These are phyloP conservation scores for Benincasa hispida DNA, from an alignment of 306 rosid species.

Conservation along the genomic window DNA sequence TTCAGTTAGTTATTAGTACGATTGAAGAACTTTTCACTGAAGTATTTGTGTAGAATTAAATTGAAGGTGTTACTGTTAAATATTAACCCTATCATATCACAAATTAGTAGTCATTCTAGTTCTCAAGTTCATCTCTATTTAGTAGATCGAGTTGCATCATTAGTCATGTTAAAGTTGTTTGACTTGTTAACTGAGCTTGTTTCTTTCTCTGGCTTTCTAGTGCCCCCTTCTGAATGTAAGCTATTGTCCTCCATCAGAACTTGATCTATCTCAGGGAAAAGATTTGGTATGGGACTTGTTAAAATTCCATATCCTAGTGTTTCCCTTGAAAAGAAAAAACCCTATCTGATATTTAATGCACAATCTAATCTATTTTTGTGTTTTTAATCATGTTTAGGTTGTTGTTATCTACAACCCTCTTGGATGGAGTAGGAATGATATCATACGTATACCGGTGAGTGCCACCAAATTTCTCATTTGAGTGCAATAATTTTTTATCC, in stretches of 20 bases:
- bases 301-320: background rate
- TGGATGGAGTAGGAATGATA: constrained; percentile 42
- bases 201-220: constrained; percentile 16
- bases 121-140: background rate
- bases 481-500: background rate
- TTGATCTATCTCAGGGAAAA: constrained; percentile 35
- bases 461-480: constrained; percentile 3
- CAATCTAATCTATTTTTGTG: constrained; percentile 3
- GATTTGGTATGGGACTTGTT: constrained; percentile 25
- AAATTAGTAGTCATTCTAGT: background rate
- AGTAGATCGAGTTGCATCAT: background rate
- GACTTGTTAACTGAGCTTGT: background rate
- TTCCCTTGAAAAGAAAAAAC: background rate
- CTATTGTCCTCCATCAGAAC: constrained; percentile 44
- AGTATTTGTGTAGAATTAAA: background rate
- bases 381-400: constrained; percentile 15
- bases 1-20: background rate
- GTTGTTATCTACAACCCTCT: constrained; percentile 39
- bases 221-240: constrained; percentile 47
- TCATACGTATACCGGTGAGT: constrained; percentile 39
- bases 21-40: background rate
- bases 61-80: background rate
- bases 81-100: background rate
- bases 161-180: background rate
- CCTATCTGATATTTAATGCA: constrained; percentile 1